Percentiles rank a stretch among this genome's conserved stretches.
Evolutionary conservation across 164 flowering plant species (phyloP).

Genomic region (Vitis rotundifolia): DNA sequence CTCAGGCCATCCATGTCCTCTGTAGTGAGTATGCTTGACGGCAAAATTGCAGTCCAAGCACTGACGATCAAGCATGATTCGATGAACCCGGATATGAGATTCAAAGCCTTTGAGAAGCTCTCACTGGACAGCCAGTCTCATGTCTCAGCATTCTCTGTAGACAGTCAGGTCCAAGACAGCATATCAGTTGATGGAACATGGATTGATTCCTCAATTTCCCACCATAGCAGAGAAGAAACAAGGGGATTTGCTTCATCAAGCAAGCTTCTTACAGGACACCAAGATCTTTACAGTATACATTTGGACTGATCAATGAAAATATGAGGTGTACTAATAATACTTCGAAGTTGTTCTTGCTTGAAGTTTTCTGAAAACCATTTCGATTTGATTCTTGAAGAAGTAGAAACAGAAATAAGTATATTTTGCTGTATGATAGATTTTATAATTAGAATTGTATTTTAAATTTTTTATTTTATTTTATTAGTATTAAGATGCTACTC

Average conservation of each 20-base stretch:
- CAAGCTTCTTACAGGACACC: neutral
- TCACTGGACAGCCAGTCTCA: constrained; percentile 34
- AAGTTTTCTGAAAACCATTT: neutral
- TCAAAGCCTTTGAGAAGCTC: constrained; percentile 40
- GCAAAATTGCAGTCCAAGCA: constrained; percentile 49
- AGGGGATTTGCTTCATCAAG: constrained; percentile 15
- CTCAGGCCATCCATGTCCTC: constrained; percentile 83
- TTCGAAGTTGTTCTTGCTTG: neutral
- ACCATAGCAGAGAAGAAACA: constrained; percentile 21
- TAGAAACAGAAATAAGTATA: too few relatives aligned
- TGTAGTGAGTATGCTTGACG: constrained; percentile 77
- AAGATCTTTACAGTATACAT: neutral
- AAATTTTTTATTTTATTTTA: too few relatives aligned
- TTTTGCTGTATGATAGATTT: too few relatives aligned
- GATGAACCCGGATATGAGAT: constrained; percentile 26
- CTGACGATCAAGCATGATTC: constrained; percentile 33
- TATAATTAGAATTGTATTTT: too few relatives aligned
- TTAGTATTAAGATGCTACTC: too few relatives aligned
- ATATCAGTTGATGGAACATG: constrained; percentile 43
- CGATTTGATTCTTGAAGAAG: neutral
- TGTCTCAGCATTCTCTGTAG: constrained; percentile 21
- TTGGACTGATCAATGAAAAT: too few relatives aligned
- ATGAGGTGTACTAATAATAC: too few relatives aligned
- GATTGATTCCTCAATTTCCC: constrained; percentile 39
- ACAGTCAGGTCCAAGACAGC: constrained; percentile 23